phyloP scores from a whole-genome alignment of 306 rosid species.

The Neltuma alba region DNA sequence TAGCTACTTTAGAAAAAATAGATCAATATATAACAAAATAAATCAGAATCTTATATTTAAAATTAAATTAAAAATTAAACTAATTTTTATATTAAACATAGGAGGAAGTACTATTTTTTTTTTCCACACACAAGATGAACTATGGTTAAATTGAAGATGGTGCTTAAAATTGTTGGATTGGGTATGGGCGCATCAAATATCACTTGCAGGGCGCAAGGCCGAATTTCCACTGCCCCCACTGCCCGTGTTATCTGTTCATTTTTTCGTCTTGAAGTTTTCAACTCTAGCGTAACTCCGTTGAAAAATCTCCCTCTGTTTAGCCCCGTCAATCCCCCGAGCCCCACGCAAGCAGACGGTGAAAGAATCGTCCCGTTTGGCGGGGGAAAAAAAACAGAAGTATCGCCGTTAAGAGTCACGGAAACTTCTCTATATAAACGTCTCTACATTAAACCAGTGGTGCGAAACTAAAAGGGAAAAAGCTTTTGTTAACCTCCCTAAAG shows the following conservation, averaged over 20 bases:
- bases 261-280: neutral
- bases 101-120: no score
- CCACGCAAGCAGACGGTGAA: neutral
- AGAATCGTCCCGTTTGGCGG: neutral
- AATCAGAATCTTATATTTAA: no score
- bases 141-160: neutral
- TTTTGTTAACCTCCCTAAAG: slow-evolving; percentile 39
- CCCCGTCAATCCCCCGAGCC: slow-evolving; percentile 34
- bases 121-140: no score
- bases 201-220: neutral
- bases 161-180: neutral
- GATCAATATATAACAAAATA: no score
- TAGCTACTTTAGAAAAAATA: no score
- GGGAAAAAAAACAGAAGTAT: neutral
- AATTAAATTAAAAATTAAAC: no score
- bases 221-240: neutral
- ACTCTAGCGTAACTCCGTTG: slow-evolving; percentile 25
- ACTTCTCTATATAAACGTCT: slow-evolving; percentile 45
- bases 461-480: slow-evolving; percentile 7
- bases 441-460: slow-evolving; percentile 38
- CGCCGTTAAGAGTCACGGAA: slow-evolving; percentile 40
- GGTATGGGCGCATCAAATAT: neutral
- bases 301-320: slow-evolving; percentile 20
- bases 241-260: neutral
- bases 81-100: no score